These are phyloP conservation scores for Porodaedalea pini DNA, from an alignment of 1,284 basidiomycete species.

Conservation along the genomic window DNA sequence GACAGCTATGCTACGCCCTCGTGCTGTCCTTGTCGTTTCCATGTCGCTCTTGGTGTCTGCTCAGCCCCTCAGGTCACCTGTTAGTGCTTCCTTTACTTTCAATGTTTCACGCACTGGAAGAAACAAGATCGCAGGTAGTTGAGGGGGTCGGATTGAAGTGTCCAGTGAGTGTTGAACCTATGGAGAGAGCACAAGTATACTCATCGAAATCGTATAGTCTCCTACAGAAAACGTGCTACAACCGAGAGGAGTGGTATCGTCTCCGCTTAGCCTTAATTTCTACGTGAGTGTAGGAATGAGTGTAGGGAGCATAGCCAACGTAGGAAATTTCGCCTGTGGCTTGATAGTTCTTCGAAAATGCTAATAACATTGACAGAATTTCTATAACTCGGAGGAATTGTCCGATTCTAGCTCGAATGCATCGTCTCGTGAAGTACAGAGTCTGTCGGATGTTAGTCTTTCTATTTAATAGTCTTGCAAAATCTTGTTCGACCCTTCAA, in stretches of 20 bases:
- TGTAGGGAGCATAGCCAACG: background rate
- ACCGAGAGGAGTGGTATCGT: background rate
- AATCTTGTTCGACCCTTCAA: no score
- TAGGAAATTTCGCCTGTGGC: no score
- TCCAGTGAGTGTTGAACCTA: background rate
- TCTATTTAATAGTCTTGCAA: background rate
- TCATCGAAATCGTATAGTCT: background rate
- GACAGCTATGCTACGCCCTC: background rate
- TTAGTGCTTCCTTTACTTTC: background rate
- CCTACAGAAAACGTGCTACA: background rate
- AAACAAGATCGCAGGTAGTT: background rate
- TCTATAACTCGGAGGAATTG: background rate
- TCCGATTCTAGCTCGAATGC: background rate
- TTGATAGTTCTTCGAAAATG: no score
- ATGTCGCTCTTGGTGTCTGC: background rate
- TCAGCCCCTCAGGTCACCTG: background rate
- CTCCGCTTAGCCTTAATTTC: background rate
- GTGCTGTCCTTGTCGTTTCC: background rate
- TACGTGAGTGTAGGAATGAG: background rate
- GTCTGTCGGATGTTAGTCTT: background rate
- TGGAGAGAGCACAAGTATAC: background rate
- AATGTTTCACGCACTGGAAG: background rate
- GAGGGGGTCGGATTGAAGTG: background rate
- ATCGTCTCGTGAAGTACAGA: background rate
- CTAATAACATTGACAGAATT: no score